Conservation (phyloP, 192 early-diverging fungal genomes). For the Mortierella antarctica region DNA sequence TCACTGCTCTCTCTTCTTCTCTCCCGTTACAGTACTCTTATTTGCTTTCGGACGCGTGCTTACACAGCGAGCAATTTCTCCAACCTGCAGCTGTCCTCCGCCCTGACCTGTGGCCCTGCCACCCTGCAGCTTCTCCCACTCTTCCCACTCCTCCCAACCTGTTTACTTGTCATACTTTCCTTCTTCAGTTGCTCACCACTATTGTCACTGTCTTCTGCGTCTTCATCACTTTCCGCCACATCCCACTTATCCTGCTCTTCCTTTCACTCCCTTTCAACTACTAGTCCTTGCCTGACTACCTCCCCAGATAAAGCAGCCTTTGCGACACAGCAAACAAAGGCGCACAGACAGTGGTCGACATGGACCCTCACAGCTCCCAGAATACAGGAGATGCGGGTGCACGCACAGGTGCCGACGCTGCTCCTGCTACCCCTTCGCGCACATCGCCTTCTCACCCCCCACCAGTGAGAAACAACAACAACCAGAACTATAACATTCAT, state of each 20-base stretch:
- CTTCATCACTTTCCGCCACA: not conserved
- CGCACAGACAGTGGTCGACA: slow-evolving; percentile 34
- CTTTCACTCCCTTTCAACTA: not conserved
- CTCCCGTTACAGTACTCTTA: no score
- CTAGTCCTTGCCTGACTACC: not conserved
- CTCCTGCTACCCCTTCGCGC: not conserved
- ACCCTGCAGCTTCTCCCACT: not conserved
- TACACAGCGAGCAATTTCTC: no score
- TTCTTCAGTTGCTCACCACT: no score
- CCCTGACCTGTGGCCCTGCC: not conserved
- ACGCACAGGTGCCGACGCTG: not conserved
- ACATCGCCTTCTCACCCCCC: slow-evolving; percentile 39
- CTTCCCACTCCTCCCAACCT: not conserved
- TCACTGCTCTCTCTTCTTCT: no score
- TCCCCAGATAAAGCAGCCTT: not conserved
- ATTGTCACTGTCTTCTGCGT: not conserved
- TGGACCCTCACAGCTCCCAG: slow-evolving; percentile 6
- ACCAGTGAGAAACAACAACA: slow-evolving; percentile 20
- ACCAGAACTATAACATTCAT: slow-evolving; percentile 38
- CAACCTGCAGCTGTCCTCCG: not conserved
- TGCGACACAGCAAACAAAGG: slow-evolving; percentile 40
- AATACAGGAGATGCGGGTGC: not conserved
- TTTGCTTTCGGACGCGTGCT: no score
- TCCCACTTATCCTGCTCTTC: not conserved
- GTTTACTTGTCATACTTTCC: not conserved